Conservation (phyloP, 208 protist genomes). For the Blastocrithidia nonstop region DNA sequence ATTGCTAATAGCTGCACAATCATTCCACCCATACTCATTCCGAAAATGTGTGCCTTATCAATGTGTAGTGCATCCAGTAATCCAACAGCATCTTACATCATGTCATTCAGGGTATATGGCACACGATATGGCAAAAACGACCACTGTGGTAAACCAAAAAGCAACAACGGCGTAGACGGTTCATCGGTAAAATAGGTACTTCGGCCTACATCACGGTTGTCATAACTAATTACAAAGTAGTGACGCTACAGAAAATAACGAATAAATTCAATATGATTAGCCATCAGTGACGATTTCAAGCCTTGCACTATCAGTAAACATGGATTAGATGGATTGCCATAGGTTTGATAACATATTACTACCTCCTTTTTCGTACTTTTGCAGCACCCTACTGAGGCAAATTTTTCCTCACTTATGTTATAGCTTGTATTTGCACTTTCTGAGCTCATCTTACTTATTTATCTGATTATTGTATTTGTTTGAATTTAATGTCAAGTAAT, state of each 20-base stretch:
- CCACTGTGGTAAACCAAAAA: conserved; percentile 36
- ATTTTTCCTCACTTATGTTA: conserved; percentile 13
- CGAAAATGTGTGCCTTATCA: conserved; percentile 44
- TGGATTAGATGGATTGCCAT: conserved; percentile 35
- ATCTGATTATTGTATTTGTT: too few species aligned
- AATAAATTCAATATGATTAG: conserved; percentile 19
- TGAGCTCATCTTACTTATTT: too few species aligned
- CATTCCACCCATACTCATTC: conserved; percentile 67
- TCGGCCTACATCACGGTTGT: conserved; percentile 58
- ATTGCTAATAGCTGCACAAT: conserved; percentile 62
- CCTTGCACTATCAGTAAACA: conserved; percentile 57
- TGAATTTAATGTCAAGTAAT: too few species aligned
- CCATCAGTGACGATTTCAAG: conserved; percentile 13
- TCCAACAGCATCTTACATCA: conserved; percentile 44
- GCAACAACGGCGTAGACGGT: conserved; percentile 5
- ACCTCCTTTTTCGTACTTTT: conserved; percentile 32
- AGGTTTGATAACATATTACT: conserved; percentile 61
- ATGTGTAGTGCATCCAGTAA: conserved; percentile 37
- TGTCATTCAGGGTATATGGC: conserved; percentile 48
- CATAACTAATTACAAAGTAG: conserved; percentile 64
- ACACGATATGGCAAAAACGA: conserved; percentile 20
- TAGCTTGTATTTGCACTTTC: background rate
- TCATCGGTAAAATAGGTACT: conserved; percentile 38
- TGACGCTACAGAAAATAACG: conserved; percentile 20
- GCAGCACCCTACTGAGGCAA: conserved; percentile 39